Conservation (phyloP, 495 filamentous ascomycete species). For the Cryomyces minteri region DNA sequence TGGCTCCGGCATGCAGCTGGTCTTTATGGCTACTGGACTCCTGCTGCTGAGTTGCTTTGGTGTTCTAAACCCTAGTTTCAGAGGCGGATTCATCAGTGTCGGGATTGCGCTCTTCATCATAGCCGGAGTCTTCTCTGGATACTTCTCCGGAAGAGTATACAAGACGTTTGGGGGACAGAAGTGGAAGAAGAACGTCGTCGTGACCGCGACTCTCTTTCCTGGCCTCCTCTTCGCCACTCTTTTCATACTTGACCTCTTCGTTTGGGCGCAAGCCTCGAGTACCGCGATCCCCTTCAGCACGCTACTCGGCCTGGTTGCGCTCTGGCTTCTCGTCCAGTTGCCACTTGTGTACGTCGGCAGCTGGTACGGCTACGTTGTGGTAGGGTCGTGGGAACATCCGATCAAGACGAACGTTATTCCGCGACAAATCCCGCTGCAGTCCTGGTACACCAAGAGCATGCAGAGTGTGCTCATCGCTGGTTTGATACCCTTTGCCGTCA, state of each 20-base stretch:
- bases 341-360: slow-evolving; percentile 77
- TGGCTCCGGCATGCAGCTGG: slow-evolving; percentile 76
- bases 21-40: slow-evolving; percentile 70
- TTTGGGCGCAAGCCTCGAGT: slow-evolving; percentile 84
- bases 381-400: slow-evolving; percentile 65
- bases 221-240: slow-evolving; percentile 63
- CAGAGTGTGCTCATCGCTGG: slow-evolving; percentile 56
- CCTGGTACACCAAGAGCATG: slow-evolving; percentile 56
- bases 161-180: slow-evolving; percentile 68
- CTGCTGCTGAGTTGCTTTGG: slow-evolving; percentile 68
- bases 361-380: slow-evolving; percentile 55
- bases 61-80: slow-evolving; percentile 76
- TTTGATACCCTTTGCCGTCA: slow-evolving; percentile 75
- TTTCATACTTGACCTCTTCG: slow-evolving; percentile 79
- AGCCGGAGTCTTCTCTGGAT: slow-evolving; percentile 82
- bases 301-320: slow-evolving; percentile 50
- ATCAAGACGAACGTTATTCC: slow-evolving; percentile 61
- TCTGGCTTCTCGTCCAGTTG: slow-evolving; percentile 83
- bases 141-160: slow-evolving; percentile 73
- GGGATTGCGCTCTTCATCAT: slow-evolving; percentile 76
- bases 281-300: slow-evolving; percentile 84
- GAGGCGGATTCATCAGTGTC: slow-evolving; percentile 80
- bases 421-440: slow-evolving; percentile 58
- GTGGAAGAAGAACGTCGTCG: slow-evolving; percentile 65
- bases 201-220: slow-evolving; percentile 72